These are phyloP conservation scores for Prunella vulgaris DNA, from an alignment of 257 asterid species.

Conservation along the genomic window DNA sequence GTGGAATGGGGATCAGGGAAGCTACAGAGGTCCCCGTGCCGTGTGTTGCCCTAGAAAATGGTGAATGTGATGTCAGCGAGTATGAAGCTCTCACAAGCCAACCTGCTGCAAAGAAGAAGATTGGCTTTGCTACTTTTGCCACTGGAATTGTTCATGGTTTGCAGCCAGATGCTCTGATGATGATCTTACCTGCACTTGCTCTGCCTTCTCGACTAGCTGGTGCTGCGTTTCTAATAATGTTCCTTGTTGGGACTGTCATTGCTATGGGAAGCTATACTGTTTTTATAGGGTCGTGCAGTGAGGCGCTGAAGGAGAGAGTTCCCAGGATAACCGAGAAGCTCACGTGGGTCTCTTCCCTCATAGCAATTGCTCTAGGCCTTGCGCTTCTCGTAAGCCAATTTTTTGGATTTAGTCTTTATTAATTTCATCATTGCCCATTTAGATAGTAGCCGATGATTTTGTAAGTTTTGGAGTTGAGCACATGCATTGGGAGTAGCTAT, in stretches of 20 bases:
- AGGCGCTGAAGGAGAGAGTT: conserved; percentile 78
- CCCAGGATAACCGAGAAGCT: conserved; percentile 95
- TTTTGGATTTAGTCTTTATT: conserved; percentile 81
- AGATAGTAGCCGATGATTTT: conserved; percentile 20
- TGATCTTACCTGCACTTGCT: conserved; percentile 91
- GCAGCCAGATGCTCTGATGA: conserved; percentile 93
- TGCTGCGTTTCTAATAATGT: conserved; percentile 81
- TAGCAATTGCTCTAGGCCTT: conserved; percentile 79
- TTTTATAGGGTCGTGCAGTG: conserved; percentile 84
- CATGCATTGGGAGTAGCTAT: neutral
- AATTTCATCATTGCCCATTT: conserved; percentile 15
- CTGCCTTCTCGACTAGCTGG: conserved; percentile 95
- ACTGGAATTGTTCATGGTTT: conserved; percentile 94
- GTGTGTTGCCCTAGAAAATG: conserved; percentile 56
- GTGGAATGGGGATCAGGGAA: conserved; percentile 92
- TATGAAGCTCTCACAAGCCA: conserved; percentile 47
- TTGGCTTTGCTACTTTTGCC: conserved; percentile 95
- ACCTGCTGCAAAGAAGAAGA: conserved; percentile 57
- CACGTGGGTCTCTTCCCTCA: conserved; percentile 87
- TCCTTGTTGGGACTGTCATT: conserved; percentile 82
- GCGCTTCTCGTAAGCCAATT: conserved; percentile 70
- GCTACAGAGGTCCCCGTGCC: conserved; percentile 73
- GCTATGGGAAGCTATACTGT: conserved; percentile 98
- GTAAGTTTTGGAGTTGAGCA: neutral
- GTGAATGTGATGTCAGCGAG: conserved; percentile 53